A percentile compares a stretch with the other conserved stretches of the same genome.
Conservation (phyloP, 108 stramenopile genomes). For the Schizochytrium sp. region DNA sequence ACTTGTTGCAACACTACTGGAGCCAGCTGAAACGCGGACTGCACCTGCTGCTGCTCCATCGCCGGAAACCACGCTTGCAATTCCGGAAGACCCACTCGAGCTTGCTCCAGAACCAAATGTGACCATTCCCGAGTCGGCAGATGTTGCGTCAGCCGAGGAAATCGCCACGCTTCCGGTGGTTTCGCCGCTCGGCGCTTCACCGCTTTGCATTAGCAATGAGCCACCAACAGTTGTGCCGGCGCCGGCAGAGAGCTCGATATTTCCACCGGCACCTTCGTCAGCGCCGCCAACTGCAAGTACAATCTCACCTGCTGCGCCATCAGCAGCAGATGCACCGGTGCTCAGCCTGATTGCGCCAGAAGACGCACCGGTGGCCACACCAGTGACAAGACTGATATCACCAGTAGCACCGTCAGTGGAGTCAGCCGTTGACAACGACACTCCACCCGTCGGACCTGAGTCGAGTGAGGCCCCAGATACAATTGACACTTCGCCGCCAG, state of each 20-base stretch:
- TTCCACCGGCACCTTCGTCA: neutral
- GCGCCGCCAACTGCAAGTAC: neutral
- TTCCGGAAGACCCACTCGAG: neutral
- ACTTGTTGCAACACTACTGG: neutral
- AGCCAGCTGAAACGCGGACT: neutral
- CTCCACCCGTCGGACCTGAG: conserved; percentile 20
- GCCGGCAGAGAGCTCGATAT: neutral
- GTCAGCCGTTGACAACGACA: conserved; percentile 25
- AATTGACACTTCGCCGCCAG: neutral
- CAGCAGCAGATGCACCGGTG: neutral
- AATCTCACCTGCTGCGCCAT: neutral
- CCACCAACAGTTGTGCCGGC: neutral
- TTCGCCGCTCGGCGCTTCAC: neutral
- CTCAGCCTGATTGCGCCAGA: neutral
- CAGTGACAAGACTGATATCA: neutral
- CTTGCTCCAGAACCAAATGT: neutral
- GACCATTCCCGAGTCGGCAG: neutral
- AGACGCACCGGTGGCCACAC: neutral
- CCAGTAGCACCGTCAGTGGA: neutral
- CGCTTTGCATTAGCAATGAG: neutral
- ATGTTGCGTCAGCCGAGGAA: neutral
- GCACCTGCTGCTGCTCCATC: neutral
- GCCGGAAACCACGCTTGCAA: neutral
- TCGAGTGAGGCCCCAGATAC: neutral
- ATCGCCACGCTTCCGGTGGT: neutral